Percentiles rank a stretch among this genome's conserved stretches.
These are phyloP conservation scores for Trichophyton simii DNA, from an alignment of 2,329 filamentous ascomycete species.

Conservation along the genomic window DNA sequence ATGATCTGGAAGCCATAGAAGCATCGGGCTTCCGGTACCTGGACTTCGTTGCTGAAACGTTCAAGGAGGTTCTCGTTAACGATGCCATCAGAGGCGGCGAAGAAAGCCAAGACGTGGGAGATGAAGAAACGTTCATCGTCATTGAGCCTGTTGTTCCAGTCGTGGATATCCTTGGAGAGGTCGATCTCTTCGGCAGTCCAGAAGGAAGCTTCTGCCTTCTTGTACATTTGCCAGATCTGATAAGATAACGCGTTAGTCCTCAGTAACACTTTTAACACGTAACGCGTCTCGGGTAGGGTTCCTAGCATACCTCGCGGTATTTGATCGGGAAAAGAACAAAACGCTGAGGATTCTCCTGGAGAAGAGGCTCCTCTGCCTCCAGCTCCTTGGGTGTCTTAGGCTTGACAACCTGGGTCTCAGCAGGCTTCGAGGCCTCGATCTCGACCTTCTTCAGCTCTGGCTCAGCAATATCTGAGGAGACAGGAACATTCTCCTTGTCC, in stretches of 20 bases:
- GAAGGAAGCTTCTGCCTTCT: constrained; percentile 98
- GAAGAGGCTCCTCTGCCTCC: constrained; percentile 75
- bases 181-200: constrained; percentile 99
- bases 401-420: constrained; percentile 21
- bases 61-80: constrained; percentile 99
- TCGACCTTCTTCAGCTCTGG: constrained; percentile 43
- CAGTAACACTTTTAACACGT: constrained; percentile 46
- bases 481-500: constrained; percentile 68
- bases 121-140: constrained; percentile 98
- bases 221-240: constrained; percentile 99
- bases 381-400: constrained; percentile 48
- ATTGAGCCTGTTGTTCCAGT: constrained; percentile 97
- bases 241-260: constrained; percentile 28
- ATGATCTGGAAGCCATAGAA: constrained; percentile 99
- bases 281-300: constrained; percentile 35
- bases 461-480: constrained; percentile 40
- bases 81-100: constrained; percentile 95
- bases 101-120: constrained; percentile 97
- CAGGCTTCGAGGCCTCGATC: constrained; percentile 35
- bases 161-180: constrained; percentile 94
- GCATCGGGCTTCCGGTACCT: constrained; percentile 94
- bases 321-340: constrained; percentile 99
- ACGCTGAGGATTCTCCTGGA: constrained; percentile 88
- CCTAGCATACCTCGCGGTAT: constrained; percentile 82
- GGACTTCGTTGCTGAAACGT: constrained; percentile 93